Evolutionary conservation across 176 grass and related monocot species (phyloP).

Genomic region (Avena insularis): DNA sequence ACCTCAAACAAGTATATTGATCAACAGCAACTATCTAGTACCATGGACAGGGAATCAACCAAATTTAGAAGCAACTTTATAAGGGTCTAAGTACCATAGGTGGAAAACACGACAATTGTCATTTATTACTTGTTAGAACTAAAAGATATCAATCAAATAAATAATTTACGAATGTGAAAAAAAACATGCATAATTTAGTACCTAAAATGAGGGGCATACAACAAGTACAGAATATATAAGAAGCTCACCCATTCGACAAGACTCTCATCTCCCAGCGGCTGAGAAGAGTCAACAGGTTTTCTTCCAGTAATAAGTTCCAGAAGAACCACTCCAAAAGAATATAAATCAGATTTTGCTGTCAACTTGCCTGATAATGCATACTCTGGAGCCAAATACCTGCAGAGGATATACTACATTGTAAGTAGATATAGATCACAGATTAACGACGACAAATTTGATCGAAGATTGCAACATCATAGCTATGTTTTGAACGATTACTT

Average conservation of each 20-base stretch:
- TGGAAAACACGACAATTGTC: background rate
- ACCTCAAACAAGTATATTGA: conserved; percentile 30
- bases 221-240: conserved; percentile 10
- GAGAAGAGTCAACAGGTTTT: conserved; percentile 97
- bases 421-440: conserved; percentile 17
- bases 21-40: conserved; percentile 23
- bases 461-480: background rate
- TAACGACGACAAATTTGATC: background rate
- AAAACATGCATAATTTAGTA: background rate
- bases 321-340: conserved; percentile 99
- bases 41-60: background rate
- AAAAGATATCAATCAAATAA: conserved; percentile 29
- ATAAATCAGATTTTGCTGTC: conserved; percentile 96
- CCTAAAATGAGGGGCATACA: background rate
- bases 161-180: background rate
- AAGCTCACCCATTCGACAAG: conserved; percentile 95
- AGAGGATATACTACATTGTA: conserved; percentile 38
- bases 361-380: conserved; percentile 92
- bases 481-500: conserved; percentile 30
- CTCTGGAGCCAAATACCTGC: conserved; percentile 96
- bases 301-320: conserved; percentile 98
- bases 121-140: background rate
- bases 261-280: conserved; percentile 95
- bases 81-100: background rate
- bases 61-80: conserved; percentile 32